Percentiles rank a stretch among this genome's conserved stretches.
These are phyloP conservation scores for Ustilago vetiveriae DNA, from an alignment of 1,284 basidiomycete genomes.

Conservation along the genomic window DNA sequence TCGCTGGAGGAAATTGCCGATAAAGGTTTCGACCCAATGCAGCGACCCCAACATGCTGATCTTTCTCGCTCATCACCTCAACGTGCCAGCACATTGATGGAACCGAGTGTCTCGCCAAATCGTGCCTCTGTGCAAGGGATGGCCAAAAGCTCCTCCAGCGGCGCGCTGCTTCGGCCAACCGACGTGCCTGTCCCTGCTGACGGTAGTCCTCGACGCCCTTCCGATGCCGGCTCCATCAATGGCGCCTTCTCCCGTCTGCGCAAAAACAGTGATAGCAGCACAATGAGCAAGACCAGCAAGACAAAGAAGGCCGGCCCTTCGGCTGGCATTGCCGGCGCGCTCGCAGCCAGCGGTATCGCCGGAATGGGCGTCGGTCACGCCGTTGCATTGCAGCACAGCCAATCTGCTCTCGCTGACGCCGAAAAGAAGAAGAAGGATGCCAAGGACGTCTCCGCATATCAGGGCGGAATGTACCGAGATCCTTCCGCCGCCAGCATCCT, in stretches of 20 bases:
- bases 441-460: conserved; percentile 24
- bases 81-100: conserved; percentile 29
- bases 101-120: conserved; percentile 11
- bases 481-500: conserved; percentile 46
- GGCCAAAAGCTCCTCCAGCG: conserved; percentile 41
- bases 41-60: conserved; percentile 5
- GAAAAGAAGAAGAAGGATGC: conserved; percentile 30
- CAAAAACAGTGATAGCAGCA: conserved; percentile 49
- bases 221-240: conserved; percentile 25
- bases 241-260: conserved; percentile 38
- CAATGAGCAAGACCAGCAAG: conserved; percentile 27
- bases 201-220: conserved; percentile 36
- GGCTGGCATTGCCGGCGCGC: conserved; percentile 56
- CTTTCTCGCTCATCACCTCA: conserved; percentile 11
- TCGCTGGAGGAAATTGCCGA: conserved; percentile 48
- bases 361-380: conserved; percentile 57
- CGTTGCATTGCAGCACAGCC: conserved; percentile 26
- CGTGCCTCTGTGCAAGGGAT: conserved; percentile 11
- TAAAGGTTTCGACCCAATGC: conserved; percentile 21
- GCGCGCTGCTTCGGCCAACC: conserved; percentile 30
- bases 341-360: conserved; percentile 56
- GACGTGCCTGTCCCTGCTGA: conserved; percentile 12
- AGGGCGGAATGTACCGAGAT: conserved; percentile 55
- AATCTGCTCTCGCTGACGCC: conserved; percentile 25
- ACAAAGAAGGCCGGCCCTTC: conserved; percentile 23